Percentiles rank a stretch among this genome's conserved stretches.
These are phyloP conservation scores for Penicillium sp. DNA, from an alignment of 2,329 filamentous ascomycete species.

Conservation along the genomic window DNA sequence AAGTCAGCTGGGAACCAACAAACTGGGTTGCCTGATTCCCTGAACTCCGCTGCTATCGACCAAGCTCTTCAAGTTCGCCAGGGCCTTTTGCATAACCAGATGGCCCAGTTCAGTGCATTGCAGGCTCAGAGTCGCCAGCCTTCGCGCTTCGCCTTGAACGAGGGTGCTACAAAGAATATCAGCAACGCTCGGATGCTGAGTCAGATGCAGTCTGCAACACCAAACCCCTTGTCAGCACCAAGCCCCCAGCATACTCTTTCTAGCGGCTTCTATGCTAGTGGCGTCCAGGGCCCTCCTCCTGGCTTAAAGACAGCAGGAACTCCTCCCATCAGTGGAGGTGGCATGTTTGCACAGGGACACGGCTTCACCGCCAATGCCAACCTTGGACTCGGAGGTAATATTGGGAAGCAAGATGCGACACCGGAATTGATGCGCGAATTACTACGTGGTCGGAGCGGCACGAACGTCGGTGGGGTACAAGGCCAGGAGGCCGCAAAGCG, in stretches of 20 bases:
- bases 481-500: constrained; percentile 88
- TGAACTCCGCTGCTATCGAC: constrained; percentile 41
- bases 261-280: constrained; percentile 78
- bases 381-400: constrained; percentile 64
- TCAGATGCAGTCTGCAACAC: constrained; percentile 50
- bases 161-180: constrained; percentile 57
- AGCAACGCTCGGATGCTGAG: constrained; percentile 62
- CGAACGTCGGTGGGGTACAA: constrained; percentile 67
- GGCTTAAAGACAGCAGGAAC: constrained; percentile 94
- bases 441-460: constrained; percentile 68
- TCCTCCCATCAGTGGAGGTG: constrained; percentile 76
- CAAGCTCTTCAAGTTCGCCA: constrained; percentile 50
- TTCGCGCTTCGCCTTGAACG: constrained; percentile 87
- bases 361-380: constrained; percentile 70
- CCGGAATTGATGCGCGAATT: constrained; percentile 81
- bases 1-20: constrained; percentile 64
- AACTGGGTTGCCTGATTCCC: constrained; percentile 57
- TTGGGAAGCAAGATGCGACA: constrained; percentile 71
- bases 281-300: constrained; percentile 90
- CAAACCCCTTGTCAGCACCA: constrained; percentile 43
- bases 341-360: constrained; percentile 89
- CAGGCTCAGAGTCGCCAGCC: constrained; percentile 78
- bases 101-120: constrained; percentile 58
- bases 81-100: constrained; percentile 50
- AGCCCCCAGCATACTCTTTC: constrained; percentile 49